phyloP scores from a whole-genome alignment of 352 stramenopile genomes.

The Poterioochromonas sp. region DNA sequence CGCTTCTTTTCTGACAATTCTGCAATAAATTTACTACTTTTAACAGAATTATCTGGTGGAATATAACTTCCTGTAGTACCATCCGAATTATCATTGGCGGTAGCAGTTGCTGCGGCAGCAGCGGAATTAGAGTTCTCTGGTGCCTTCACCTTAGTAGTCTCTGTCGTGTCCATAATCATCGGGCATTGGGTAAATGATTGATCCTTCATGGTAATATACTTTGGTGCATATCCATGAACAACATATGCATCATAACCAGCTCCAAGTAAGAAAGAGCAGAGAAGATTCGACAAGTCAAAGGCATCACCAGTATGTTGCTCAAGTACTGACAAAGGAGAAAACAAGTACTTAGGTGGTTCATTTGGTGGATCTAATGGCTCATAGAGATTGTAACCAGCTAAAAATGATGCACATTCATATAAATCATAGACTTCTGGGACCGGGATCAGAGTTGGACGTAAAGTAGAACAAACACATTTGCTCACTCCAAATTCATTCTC shows the following conservation, averaged over 20 bases:
- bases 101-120: not conserved
- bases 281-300: constrained; percentile 77
- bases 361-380: constrained; percentile 75
- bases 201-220: constrained; percentile 78
- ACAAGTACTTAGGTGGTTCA: constrained; percentile 60
- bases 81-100: not conserved
- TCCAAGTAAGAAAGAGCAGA: constrained; percentile 76
- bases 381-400: constrained; percentile 80
- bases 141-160: not conserved
- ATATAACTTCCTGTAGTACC: constrained; percentile 26
- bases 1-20: not conserved
- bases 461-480: constrained; percentile 87
- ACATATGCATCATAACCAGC: constrained; percentile 85
- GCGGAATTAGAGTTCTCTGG: not conserved
- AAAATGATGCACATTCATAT: constrained; percentile 64
- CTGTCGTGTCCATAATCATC: constrained; percentile 31
- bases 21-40: not conserved
- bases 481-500: constrained; percentile 77
- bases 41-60: constrained; percentile 12
- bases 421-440: constrained; percentile 81
- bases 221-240: constrained; percentile 70
- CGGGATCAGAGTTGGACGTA: constrained; percentile 79
- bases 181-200: constrained; percentile 65
- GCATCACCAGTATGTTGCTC: constrained; percentile 72
- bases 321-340: constrained; percentile 65